Evolutionary conservation across 768 basidiomycete genomes (phyloP), one percentile per base, ranked within the genome.

Genomic region (Macrolepiota dolichaula): DNA sequence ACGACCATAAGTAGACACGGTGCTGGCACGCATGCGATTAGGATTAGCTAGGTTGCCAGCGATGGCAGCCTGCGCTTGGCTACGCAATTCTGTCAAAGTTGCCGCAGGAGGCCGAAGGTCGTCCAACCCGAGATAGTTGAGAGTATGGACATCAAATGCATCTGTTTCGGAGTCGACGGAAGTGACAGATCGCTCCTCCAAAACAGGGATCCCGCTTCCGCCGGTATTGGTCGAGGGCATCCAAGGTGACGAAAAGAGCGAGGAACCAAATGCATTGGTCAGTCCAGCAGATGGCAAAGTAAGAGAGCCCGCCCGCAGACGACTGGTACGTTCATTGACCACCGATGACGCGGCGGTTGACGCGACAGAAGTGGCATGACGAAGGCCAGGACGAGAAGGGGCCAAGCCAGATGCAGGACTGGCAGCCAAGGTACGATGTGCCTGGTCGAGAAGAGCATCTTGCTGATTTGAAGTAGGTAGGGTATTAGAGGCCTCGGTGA

Each of bases 101-200:
- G 93, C 94, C 4, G 93, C 91, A 2, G 88, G 88, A n/a, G 90
- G 85, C 55, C 88, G 83, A 65, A 83, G 79, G 63, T 80, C 96
- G 67, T 95, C 96, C 67, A 98, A 81, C 47, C 96, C 96, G 53
- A 98, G 90, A 73, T 98, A 98, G 74, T 97, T 96, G 63, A 98
- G 84, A 27, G 96, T 98, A 70, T 94, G 93, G 49, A 95, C 91
- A 67, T 94, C 91, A 72, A 93, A 92, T 53, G 94, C 90, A 57
- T 97, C 96, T 24, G 84, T 79, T n/a, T 80, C 84, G 19, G 89
- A 89, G 70, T 92, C 91, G 64, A 85, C 85, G 47, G 91, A 92
- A 29, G 85, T 84, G 49, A 89, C 87, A 50, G 91, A 91, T 64
- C 89, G 89, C 72, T 94, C 93, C 61, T 94, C 92, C 68, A 92